Evolutionary conservation across 2,329 filamentous ascomycete genomes (phyloP).

Genomic region (Aaosphaeria arxii): DNA sequence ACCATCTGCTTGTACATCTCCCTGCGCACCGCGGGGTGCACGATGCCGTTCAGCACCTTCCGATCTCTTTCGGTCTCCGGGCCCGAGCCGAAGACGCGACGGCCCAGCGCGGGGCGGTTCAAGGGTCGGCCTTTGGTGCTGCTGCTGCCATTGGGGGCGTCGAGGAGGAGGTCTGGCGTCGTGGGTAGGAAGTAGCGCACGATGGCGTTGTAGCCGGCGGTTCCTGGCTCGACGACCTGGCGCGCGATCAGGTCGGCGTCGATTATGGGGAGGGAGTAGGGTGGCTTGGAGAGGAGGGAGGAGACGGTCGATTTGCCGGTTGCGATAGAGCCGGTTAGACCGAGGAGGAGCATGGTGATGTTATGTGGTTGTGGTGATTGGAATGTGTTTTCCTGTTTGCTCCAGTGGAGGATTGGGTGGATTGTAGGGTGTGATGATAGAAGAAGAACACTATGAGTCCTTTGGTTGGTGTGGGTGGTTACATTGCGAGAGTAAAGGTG

Average conservation of each 20-base stretch:
- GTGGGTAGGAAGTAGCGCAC: conserved; percentile 75
- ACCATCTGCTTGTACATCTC: conserved; percentile 77
- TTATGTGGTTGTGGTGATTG: neutral
- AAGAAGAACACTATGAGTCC: too few species aligned
- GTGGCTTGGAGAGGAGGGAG: conserved; percentile 70
- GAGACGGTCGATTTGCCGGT: conserved; percentile 98
- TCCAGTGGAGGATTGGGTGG: neutral
- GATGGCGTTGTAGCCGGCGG: conserved; percentile 77
- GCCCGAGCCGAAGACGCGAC: conserved; percentile 79
- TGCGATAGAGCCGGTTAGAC: conserved; percentile 93
- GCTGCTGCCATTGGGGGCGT: conserved; percentile 34
- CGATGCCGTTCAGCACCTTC: conserved; percentile 78
- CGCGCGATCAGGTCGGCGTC: conserved; percentile 92
- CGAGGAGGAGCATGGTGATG: conserved; percentile 79
- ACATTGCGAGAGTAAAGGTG: conserved; percentile 7
- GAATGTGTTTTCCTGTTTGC: neutral
- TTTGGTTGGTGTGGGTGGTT: neutral
- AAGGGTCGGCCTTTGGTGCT: conserved; percentile 67
- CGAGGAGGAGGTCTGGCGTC: conserved; percentile 81
- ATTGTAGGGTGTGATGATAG: neutral
- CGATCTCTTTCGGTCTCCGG: conserved; percentile 70
- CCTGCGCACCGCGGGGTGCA: conserved; percentile 83
- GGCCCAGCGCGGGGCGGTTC: conserved; percentile 81
- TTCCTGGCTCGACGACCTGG: conserved; percentile 91
- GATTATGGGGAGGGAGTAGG: conserved; percentile 85